phyloP scores from a whole-genome alignment of 257 asterid genomes.

The Solanum acaule region DNA sequence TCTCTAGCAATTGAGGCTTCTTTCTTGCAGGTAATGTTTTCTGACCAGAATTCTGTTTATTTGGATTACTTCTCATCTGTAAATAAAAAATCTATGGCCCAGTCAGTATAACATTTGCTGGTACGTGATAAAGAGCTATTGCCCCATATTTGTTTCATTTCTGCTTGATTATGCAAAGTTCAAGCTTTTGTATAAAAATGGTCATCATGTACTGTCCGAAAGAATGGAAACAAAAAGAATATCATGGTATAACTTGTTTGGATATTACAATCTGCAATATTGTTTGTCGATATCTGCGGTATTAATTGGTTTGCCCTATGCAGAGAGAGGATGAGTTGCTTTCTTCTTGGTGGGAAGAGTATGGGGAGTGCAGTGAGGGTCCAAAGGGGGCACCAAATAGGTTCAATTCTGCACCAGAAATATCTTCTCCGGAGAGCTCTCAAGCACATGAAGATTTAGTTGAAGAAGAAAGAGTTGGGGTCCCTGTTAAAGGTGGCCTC shows the following conservation, averaged over 20 bases:
- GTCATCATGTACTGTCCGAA: neutral
- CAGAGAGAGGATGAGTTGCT: slow-evolving; percentile 94
- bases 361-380: slow-evolving; percentile 96
- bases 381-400: slow-evolving; percentile 45
- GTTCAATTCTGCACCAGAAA: slow-evolving; percentile 15
- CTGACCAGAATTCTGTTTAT: neutral
- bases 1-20: slow-evolving; percentile 97
- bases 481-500: slow-evolving; percentile 94
- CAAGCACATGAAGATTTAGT: slow-evolving; percentile 20
- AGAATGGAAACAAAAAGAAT: neutral
- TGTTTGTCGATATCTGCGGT: neutral
- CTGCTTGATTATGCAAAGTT: neutral
- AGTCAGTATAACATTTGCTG: neutral
- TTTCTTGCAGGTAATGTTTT: slow-evolving; percentile 68
- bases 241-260: neutral
- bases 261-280: neutral
- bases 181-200: neutral
- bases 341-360: slow-evolving; percentile 93
- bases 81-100: neutral
- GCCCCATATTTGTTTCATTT: neutral
- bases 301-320: neutral
- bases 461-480: slow-evolving; percentile 98
- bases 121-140: neutral
- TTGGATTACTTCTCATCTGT: neutral
- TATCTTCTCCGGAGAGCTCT: slow-evolving; percentile 26